phyloP scores from a whole-genome alignment of 805 yeast species.

The Metschnikowia gelsemii region DNA sequence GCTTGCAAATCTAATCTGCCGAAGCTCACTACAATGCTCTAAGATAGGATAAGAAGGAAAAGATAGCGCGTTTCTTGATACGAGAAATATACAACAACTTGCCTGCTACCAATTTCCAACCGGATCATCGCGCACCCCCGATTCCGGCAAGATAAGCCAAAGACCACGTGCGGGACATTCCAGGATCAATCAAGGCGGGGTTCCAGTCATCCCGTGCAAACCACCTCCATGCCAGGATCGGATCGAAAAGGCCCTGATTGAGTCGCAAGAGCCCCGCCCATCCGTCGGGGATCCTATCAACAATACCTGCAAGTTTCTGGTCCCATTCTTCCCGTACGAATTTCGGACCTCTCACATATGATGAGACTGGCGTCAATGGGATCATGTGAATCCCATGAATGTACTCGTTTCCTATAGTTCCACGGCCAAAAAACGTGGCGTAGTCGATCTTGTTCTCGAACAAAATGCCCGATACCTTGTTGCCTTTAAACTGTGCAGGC shows the following conservation, averaged over 20 bases:
- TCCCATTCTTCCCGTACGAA: conserved; percentile 69
- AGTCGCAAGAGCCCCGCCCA: conserved; percentile 74
- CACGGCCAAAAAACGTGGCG: conserved; percentile 72
- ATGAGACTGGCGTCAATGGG: conserved; percentile 68
- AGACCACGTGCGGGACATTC: conserved; percentile 87
- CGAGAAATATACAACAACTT: no score
- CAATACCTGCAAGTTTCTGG: conserved; percentile 44
- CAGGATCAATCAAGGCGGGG: conserved; percentile 65
- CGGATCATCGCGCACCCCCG: conserved; percentile 24
- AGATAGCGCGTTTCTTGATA: no score
- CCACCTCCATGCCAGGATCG: conserved; percentile 48
- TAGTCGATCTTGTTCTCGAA: conserved; percentile 74
- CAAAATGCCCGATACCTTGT: conserved; percentile 70
- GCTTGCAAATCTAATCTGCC: neutral
- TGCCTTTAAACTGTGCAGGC: conserved; percentile 54
- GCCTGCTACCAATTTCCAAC: neutral
- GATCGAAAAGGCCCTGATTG: conserved; percentile 73
- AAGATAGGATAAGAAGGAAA: no score
- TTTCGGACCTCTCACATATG: conserved; percentile 51
- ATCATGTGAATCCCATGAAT: conserved; percentile 79
- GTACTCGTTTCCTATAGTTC: conserved; percentile 56
- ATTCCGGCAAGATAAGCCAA: conserved; percentile 68
- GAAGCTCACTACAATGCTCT: no score
- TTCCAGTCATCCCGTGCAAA: conserved; percentile 51
- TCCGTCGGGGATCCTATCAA: conserved; percentile 55